phyloP scores from a whole-genome alignment of 2,329 filamentous ascomycete species.

The Whalleya microplaca region DNA sequence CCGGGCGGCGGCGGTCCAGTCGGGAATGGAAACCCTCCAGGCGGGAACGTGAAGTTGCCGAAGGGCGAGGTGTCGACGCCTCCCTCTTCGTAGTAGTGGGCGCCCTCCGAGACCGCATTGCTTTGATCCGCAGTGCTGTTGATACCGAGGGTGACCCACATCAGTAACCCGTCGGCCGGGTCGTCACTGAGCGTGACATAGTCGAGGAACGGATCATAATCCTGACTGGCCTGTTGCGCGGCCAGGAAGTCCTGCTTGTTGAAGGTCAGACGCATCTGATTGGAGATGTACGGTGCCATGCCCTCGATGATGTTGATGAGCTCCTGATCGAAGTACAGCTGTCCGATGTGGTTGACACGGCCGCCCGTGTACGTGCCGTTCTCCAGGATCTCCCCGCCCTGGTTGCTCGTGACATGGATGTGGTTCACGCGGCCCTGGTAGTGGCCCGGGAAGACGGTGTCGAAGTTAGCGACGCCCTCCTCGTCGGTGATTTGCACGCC shows the following conservation, averaged over 20 bases:
- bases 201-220: slow-evolving; percentile 53
- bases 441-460: slow-evolving; percentile 49
- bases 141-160: slow-evolving; percentile 55
- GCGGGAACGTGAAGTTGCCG: slow-evolving; percentile 21
- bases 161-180: slow-evolving; percentile 52
- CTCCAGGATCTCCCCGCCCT: slow-evolving; percentile 39
- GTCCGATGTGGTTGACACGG: slow-evolving; percentile 59
- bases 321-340: slow-evolving; percentile 63
- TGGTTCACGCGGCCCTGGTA: slow-evolving; percentile 46
- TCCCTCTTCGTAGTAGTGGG: slow-evolving; percentile 27
- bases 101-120: slow-evolving; percentile 17
- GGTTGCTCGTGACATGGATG: slow-evolving; percentile 40
- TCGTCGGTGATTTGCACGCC: slow-evolving; percentile 47
- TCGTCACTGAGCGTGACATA: slow-evolving; percentile 60
- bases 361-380: slow-evolving; percentile 56
- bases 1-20: slow-evolving; percentile 14
- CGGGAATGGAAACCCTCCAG: slow-evolving; percentile 17
- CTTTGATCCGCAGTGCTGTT: slow-evolving; percentile 41
- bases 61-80: slow-evolving; percentile 25
- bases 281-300: slow-evolving; percentile 49
- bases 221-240: slow-evolving; percentile 40
- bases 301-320: slow-evolving; percentile 54
- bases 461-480: slow-evolving; percentile 47
- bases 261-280: slow-evolving; percentile 46
- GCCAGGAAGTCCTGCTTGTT: slow-evolving; percentile 56